phyloP scores from a whole-genome alignment of 1,284 basidiomycete genomes.

The Cutaneotrichosporon sp. region DNA sequence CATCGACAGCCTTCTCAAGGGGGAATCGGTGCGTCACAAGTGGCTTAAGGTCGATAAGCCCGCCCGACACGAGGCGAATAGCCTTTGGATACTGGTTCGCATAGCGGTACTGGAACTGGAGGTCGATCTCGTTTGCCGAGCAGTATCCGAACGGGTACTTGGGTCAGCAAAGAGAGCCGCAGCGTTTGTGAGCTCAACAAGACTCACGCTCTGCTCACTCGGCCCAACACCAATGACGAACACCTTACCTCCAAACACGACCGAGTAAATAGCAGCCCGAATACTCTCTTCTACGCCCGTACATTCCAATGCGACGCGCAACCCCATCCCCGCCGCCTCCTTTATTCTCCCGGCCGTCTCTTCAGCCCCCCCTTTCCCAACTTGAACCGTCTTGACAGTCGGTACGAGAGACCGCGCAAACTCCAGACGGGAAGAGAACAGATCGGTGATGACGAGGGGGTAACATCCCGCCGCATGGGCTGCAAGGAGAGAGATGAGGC shows the following conservation, averaged over 20 bases:
- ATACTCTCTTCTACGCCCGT: slow-evolving; percentile 87
- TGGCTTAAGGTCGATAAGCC: slow-evolving; percentile 80
- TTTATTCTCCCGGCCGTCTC: slow-evolving; percentile 47
- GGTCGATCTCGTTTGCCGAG: slow-evolving; percentile 58
- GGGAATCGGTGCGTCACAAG: slow-evolving; percentile 81
- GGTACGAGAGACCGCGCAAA: slow-evolving; percentile 58
- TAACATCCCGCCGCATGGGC: slow-evolving; percentile 58
- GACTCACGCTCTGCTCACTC: slow-evolving; percentile 46
- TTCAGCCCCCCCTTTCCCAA: slow-evolving; percentile 43
- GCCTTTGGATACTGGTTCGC: slow-evolving; percentile 69
- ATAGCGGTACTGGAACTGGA: slow-evolving; percentile 58
- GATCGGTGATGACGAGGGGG: slow-evolving; percentile 59
- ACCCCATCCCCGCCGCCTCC: slow-evolving; percentile 38
- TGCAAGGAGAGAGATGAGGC: slow-evolving; percentile 57
- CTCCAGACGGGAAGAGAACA: slow-evolving; percentile 56
- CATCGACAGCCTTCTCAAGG: slow-evolving; percentile 70
- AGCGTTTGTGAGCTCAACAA: background rate
- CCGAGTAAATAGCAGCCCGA: slow-evolving; percentile 69
- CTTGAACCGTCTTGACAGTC: slow-evolving; percentile 52
- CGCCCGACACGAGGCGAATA: slow-evolving; percentile 72
- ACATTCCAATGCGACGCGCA: slow-evolving; percentile 52
- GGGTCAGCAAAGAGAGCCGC: background rate
- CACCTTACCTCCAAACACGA: slow-evolving; percentile 56
- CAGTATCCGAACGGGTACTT: slow-evolving; percentile 57
- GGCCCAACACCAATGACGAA: slow-evolving; percentile 60